phyloP scores from a whole-genome alignment of 208 protist species.

The Herpetomonas tarakana region DNA sequence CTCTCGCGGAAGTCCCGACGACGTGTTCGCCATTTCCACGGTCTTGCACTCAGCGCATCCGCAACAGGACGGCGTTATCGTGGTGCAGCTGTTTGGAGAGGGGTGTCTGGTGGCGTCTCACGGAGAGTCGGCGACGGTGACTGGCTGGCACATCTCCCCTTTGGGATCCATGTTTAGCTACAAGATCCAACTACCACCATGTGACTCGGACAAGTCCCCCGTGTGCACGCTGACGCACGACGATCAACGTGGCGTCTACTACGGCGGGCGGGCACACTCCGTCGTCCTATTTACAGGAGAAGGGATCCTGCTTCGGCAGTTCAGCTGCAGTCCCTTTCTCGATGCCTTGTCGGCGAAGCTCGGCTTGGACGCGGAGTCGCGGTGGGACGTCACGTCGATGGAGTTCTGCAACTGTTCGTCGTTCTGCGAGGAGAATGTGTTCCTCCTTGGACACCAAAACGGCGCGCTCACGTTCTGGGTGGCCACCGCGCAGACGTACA shows the following conservation, averaged over 20 bases:
- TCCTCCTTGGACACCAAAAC: slow-evolving; percentile 30
- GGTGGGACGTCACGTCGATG: slow-evolving; percentile 11
- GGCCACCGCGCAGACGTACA: slow-evolving; percentile 1
- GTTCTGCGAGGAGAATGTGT: slow-evolving; percentile 20
- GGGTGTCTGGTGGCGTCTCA: slow-evolving; percentile 38
- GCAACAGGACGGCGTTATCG: slow-evolving; percentile 13
- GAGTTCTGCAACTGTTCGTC: slow-evolving; percentile 25
- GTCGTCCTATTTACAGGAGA: slow-evolving; percentile 33
- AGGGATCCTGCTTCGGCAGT: slow-evolving; percentile 31
- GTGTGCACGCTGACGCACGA: slow-evolving; percentile 32
- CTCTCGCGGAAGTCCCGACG: slow-evolving; percentile 15
- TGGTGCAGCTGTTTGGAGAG: slow-evolving; percentile 36
- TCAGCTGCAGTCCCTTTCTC: slow-evolving; percentile 20
- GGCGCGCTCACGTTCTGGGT: slow-evolving; percentile 20
- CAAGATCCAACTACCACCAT: slow-evolving; percentile 10
- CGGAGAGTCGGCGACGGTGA: slow-evolving; percentile 19
- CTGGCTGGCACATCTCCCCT: slow-evolving; percentile 49
- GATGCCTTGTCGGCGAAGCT: slow-evolving; percentile 15
- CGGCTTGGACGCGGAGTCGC: neutral
- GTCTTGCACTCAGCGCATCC: slow-evolving; percentile 27
- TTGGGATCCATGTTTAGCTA: slow-evolving; percentile 36
- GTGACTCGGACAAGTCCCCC: slow-evolving; percentile 18
- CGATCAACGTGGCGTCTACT: slow-evolving; percentile 24
- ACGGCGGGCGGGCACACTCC: slow-evolving; percentile 29
- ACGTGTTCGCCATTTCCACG: slow-evolving; percentile 26